Evolutionary conservation across 108 stramenopile species (phyloP), one percentile per base, ranked within the genome.

Genomic region (Nannochloropsis granulata): DNA sequence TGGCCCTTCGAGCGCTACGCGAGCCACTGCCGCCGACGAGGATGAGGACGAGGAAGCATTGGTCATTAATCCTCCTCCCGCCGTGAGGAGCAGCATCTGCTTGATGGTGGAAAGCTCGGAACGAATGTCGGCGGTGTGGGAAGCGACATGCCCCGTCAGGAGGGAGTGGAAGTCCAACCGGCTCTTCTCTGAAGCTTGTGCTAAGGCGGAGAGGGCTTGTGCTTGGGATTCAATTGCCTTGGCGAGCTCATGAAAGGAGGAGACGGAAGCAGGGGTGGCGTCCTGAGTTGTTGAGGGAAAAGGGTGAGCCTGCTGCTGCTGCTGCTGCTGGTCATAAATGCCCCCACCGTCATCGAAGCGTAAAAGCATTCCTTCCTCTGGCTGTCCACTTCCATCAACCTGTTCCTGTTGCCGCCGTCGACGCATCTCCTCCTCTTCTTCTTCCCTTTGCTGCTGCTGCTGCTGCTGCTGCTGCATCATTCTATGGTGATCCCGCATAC

Each of bases 131-230:
- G 83, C 79, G 23, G 83, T 87, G 44, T 87, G 86, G 80, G n/a
- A 80, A 23, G 56, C 80, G n/a, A 87, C 80, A 23, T 83, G 86
- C 46, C 83, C 86, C 24, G 83, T 83, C 44, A 87, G 82, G n/a
- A 87, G 86, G 80, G 83, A 83, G 80, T 46, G 83, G 86, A 79
- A 80, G 56, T 87, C 86, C 83, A 83, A 44, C 86, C 83, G 78
- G 80, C 79, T 79, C 43, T 46, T 79, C 42, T 71, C 56, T 0
- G 56, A 71, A 10, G 56, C 0, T 71, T 71, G 21, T n/a, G 56
- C 56, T 10, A 71, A 71, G 56, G 56, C 56, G 56, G 56, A n/a
- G 9, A 71, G 56, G n/a, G 56, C 56, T 71, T 71, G 9, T 1
- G 56, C 56, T 71, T 71, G 56, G 56, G 56, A 16, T 71, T 71